Conservation (phyloP, 441 rosid species). For the Populus hybrid region DNA sequence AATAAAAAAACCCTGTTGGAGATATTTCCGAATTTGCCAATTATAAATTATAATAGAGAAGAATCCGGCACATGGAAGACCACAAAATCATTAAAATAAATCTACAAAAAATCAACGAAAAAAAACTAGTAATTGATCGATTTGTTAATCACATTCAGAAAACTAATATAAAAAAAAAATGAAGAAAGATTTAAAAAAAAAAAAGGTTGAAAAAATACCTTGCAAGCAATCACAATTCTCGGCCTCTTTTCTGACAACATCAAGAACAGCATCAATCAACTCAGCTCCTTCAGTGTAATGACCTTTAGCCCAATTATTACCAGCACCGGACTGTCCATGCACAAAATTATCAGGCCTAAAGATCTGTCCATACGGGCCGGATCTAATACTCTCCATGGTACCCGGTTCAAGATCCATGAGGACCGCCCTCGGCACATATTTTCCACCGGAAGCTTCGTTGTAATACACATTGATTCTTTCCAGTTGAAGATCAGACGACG, state of each 20-base stretch:
- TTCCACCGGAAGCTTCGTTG: conserved; percentile 65
- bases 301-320: conserved; percentile 73
- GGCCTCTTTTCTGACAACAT: conserved; percentile 88
- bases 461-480: conserved; percentile 67
- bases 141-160: background rate
- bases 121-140: background rate
- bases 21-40: background rate
- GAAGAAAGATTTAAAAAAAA: background rate
- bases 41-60: background rate
- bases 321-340: conserved; percentile 63
- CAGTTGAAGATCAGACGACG: conserved; percentile 41
- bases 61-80: background rate
- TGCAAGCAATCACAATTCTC: conserved; percentile 95
- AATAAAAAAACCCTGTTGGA: background rate
- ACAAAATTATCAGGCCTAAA: conserved; percentile 62
- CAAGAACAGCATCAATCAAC: conserved; percentile 90
- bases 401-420: conserved; percentile 84
- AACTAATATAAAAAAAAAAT: background rate
- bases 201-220: conserved; percentile 43
- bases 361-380: conserved; percentile 69
- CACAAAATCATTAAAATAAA: background rate
- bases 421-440: conserved; percentile 69
- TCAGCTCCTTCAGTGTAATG: conserved; percentile 95
- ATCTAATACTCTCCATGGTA: conserved; percentile 73
- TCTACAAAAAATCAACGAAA: no score